These are phyloP conservation scores for Phytophthora brassicae DNA, from an alignment of 352 stramenopile species.

Conservation along the genomic window DNA sequence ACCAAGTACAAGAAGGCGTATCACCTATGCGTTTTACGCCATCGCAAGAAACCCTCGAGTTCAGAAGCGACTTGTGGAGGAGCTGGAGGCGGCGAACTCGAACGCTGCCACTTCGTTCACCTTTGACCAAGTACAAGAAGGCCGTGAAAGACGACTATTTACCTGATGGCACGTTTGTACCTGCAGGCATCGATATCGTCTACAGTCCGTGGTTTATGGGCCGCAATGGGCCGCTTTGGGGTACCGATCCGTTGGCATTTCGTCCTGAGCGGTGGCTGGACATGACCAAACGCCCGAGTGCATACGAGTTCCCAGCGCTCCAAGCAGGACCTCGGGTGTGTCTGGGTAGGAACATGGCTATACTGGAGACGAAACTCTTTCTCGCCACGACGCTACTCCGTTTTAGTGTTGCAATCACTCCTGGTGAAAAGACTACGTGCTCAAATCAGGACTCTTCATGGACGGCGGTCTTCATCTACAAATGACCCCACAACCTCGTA, in stretches of 20 bases:
- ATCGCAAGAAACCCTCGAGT: conserved; percentile 58
- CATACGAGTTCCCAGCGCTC: conserved; percentile 76
- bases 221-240: conserved; percentile 53
- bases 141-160: conserved; percentile 63
- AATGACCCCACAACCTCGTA: too few species aligned
- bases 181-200: conserved; percentile 56
- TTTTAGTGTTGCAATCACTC: conserved; percentile 48
- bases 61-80: conserved; percentile 60
- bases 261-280: conserved; percentile 74
- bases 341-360: conserved; percentile 71
- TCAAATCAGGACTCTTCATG: conserved; percentile 65
- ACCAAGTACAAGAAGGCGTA: conserved; percentile 58
- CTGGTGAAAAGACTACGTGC: conserved; percentile 41
- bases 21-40: conserved; percentile 78
- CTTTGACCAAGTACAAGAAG: conserved; percentile 72
- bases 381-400: conserved; percentile 46
- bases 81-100: conserved; percentile 29
- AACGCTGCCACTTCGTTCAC: conserved; percentile 22
- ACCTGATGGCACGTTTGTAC: conserved; percentile 73
- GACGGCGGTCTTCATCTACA: conserved; percentile 17
- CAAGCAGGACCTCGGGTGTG: conserved; percentile 68
- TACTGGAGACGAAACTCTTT: conserved; percentile 69
- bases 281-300: conserved; percentile 51
- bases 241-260: conserved; percentile 49
- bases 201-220: conserved; percentile 85